Evolutionary conservation across 192 early-diverging fungal species (phyloP).

Genomic region (Coemansia pectinata): DNA sequence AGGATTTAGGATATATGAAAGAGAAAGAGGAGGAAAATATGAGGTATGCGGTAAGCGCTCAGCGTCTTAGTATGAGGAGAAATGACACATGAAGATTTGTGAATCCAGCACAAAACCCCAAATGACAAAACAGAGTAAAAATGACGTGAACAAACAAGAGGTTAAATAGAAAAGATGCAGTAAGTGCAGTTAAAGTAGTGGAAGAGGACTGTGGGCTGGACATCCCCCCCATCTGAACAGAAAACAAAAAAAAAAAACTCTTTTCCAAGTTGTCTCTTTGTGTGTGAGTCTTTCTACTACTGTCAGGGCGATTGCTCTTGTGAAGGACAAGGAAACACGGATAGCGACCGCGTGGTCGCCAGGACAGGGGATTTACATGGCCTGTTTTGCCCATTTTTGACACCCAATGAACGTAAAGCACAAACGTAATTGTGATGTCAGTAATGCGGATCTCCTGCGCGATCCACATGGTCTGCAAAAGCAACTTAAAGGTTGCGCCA

Average conservation of each 20-base stretch:
- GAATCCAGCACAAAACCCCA: slow-evolving; percentile 8
- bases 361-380: background rate
- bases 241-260: background rate
- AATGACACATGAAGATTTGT: background rate
- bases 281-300: background rate
- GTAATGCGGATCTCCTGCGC: background rate
- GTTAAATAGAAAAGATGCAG: background rate
- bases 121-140: slow-evolving; percentile 1
- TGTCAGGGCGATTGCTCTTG: background rate
- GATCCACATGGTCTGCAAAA: background rate
- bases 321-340: background rate
- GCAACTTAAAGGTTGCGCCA: background rate
- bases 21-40: background rate
- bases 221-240: background rate
- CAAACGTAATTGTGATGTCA: background rate
- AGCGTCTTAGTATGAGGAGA: slow-evolving; percentile 1
- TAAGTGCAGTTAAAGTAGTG: background rate
- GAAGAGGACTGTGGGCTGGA: background rate
- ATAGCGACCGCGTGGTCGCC: background rate
- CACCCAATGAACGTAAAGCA: background rate
- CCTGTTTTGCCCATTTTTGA: background rate
- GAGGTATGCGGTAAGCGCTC: slow-evolving; percentile 7
- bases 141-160: background rate
- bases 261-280: background rate
- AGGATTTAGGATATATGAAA: background rate